Evolutionary conservation across 345 rosid genomes (phyloP).

Genomic region (Brassica cretica): DNA sequence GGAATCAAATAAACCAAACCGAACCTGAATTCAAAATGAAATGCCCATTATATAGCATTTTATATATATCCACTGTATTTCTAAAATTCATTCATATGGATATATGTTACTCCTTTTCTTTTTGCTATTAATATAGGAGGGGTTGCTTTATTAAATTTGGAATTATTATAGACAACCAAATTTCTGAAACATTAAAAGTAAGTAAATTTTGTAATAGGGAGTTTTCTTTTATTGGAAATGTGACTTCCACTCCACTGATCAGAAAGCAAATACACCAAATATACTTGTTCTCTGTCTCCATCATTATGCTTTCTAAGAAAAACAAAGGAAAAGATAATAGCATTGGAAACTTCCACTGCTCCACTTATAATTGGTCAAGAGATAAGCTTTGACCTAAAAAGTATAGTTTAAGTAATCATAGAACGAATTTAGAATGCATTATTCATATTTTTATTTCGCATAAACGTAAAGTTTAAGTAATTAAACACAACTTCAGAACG

Average conservation of each 20-base stretch:
- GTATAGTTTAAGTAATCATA: not conserved
- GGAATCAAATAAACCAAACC: too few species aligned
- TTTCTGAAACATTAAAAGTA: slow-evolving; percentile 8
- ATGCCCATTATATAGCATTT: not conserved
- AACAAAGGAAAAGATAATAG: slow-evolving; percentile 12
- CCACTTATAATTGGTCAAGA: slow-evolving; percentile 11
- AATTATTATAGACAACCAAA: slow-evolving; percentile 10
- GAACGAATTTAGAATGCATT: not conserved
- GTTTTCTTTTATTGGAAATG: slow-evolving; percentile 37
- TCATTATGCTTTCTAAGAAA: slow-evolving; percentile 24
- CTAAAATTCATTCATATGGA: not conserved
- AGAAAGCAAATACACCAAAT: slow-evolving; percentile 33
- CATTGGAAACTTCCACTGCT: slow-evolving; percentile 19
- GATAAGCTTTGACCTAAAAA: slow-evolving; percentile 26
- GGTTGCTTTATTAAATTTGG: not conserved
- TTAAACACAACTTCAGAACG: not conserved
- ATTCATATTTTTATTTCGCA: not conserved
- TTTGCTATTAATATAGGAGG: not conserved
- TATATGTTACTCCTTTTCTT: not conserved
- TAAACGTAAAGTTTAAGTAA: slow-evolving; percentile 3
- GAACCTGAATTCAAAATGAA: too few species aligned
- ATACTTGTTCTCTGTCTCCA: slow-evolving; percentile 16
- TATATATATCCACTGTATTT: not conserved
- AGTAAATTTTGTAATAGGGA: not conserved
- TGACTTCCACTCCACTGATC: slow-evolving; percentile 42